Evolutionary conservation across 129 eudicot genomes (phyloP).

Genomic region (Centrapalus pauciflorus): DNA sequence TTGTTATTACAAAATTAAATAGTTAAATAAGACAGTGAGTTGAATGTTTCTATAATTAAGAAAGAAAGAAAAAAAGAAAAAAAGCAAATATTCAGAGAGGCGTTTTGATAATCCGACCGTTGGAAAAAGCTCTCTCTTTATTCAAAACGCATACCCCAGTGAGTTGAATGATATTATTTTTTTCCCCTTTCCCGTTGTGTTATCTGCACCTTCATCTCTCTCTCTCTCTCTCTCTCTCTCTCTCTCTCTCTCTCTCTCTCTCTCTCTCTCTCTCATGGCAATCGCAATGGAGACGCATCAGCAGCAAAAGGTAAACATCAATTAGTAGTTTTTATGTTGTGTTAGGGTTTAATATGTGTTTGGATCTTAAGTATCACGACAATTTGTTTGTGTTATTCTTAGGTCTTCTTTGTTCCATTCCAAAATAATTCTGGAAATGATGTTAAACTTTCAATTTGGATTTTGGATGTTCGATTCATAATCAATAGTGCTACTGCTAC

Average conservation of each 20-base stretch:
- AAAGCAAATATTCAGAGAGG: too few species aligned
- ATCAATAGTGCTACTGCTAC: too few species aligned
- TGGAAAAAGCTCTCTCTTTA: slow-evolving; percentile 17
- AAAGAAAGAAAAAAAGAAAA: too few species aligned
- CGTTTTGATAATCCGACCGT: slow-evolving; percentile 32
- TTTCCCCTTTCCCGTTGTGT: slow-evolving; percentile 13
- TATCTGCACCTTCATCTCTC: slow-evolving; percentile 18
- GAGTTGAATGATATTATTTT: too few species aligned
- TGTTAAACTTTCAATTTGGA: background rate
- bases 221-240: slow-evolving; percentile 13
- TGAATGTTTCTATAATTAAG: too few species aligned
- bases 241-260: slow-evolving; percentile 19
- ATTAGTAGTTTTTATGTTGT: background rate
- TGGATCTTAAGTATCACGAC: background rate
- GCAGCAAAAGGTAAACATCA: slow-evolving; percentile 34
- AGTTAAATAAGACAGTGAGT: too few species aligned
- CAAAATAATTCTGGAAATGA: background rate
- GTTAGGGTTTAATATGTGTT: background rate
- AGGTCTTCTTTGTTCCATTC: background rate
- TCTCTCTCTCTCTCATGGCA: slow-evolving; percentile 38
- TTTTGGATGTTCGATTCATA: too few species aligned
- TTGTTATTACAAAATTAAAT: too few species aligned
- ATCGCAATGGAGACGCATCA: slow-evolving; percentile 38
- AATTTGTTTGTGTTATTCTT: background rate
- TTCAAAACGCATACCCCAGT: slow-evolving; percentile 6